Evolutionary conservation across 176 grass and related monocot genomes (phyloP), one percentile per base, ranked within the genome.

Genomic region (Eragrostis curvula): DNA sequence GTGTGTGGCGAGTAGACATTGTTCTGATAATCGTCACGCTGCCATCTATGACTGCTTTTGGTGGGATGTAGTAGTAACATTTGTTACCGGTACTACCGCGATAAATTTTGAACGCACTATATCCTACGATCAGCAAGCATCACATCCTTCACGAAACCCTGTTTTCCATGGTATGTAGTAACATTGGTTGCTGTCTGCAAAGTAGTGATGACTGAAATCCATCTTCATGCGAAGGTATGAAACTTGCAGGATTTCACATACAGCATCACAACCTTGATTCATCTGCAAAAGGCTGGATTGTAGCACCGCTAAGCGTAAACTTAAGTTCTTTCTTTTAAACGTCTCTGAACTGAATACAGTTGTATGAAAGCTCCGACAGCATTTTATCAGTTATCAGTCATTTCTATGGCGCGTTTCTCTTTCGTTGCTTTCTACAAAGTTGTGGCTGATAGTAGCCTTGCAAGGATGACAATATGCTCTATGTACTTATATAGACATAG

Each of bases 371-470:
- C 47, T 73, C 47, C 20, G 21, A 32, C 46, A 74, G 51, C 72
- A 24, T 75, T 63, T 12, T 50, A 16, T 15, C 46, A 66, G 17
- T 64, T 48, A 64, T 79, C 77, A 45, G 48, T 6, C 43, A 71
- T 52, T 29, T 29, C 49, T 32, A 7, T 10, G 28, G 49, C 40
- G 3, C 72, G 21, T 56, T 74, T 56, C 20, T 75, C 25, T 25
- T 40, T 47, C n/a, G 14, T 23, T 49, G 20, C 49, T 84, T 15
- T 48, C 43, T 55, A 23, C 43, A 49, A 82, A 62, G 68, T 15
- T 60, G 25, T 47, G 55, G 28, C 2, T 36, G 55, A 11, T 24
- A 49, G 29, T 55, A 18, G 16, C 23, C 55, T 32, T 24, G 8
- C 40, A 39, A 82, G 60, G 39, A 30, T 21, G 18, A 36, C 14